Evolutionary conservation across 176 grass and related monocot genomes (phyloP), one percentile per base, ranked within the genome.

Genomic region (Oryza meyeriana): DNA sequence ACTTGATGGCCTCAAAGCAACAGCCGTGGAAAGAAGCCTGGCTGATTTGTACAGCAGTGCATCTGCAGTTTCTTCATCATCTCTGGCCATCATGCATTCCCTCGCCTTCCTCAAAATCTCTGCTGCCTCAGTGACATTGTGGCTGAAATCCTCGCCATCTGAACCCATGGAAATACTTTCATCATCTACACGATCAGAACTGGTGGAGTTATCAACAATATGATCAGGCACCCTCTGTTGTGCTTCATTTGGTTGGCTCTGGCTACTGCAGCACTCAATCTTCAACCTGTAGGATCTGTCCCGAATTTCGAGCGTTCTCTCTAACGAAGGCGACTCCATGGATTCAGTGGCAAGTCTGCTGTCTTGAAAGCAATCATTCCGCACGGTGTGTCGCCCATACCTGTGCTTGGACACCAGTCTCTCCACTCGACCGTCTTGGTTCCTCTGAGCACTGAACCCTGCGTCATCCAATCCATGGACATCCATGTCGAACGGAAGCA

Each of bases 31-130:
- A 61, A 98, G 88, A 78, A 98, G 84, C 61, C 78, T 87, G 25
- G 92, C 84, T 40, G 95, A 89, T 77, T 72, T 91, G 79, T 98
- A 93, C n/a, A 98, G 85, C 89, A 95, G 78, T 0, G 79, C 52
- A 35, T 95, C 95, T 24, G 82, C 75, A 48, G 55, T 58, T 69
- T 86, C 87, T 88, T 98, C 88, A 63, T 95, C 84, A 36, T 66
- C 61, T 41, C 80, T 82, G 50, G 48, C 86, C 73, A 76, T 84
- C 92, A 94, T 89, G 72, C 75, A 93, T 29, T 89, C 84, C 75
- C 90, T 93, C 13, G 82, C 92, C 75, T 63, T 85, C 38, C 80
- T 89, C 66, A 94, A 79, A 48, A 91, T 45, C 35, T 88, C 79
- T 1, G 95, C 82, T 35, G 92, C 90, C 48, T 98, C 81, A 58